These are phyloP conservation scores for Agaricus sinodeliciosus DNA, from an alignment of 768 basidiomycete species.

Conservation along the genomic window DNA sequence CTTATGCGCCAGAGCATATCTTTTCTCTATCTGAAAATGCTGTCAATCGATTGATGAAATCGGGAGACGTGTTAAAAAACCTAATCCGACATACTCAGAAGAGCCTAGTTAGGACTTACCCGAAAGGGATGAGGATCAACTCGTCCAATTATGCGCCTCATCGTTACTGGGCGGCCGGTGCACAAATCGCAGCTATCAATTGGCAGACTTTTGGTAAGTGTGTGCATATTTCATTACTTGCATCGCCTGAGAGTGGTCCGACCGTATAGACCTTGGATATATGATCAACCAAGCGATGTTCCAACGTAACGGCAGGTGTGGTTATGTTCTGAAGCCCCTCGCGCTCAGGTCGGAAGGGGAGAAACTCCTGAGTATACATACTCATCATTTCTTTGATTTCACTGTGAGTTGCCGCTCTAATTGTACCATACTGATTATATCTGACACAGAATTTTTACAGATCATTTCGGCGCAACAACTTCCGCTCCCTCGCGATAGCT, in stretches of 20 bases:
- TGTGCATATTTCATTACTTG: neutral
- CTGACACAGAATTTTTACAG: constrained; percentile 1
- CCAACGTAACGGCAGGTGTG: constrained; percentile 78
- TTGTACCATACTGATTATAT: neutral
- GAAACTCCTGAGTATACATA: constrained; percentile 43
- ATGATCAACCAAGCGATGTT: constrained; percentile 97
- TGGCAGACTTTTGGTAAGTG: constrained; percentile 92
- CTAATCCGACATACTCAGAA: constrained; percentile 82
- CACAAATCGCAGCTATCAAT: constrained; percentile 90
- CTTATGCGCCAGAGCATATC: constrained; percentile 82
- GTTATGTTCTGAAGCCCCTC: constrained; percentile 86
- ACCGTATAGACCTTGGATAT: constrained; percentile 66
- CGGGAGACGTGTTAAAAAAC: constrained; percentile 43
- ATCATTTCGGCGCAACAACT: constrained; percentile 87
- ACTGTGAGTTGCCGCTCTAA: constrained; percentile 32
- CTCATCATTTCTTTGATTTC: constrained; percentile 57
- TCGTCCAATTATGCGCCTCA: constrained; percentile 89
- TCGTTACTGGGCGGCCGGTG: constrained; percentile 83
- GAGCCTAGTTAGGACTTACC: constrained; percentile 83
- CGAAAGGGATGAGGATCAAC: constrained; percentile 72
- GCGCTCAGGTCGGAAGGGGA: constrained; percentile 65
- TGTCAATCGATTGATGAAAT: constrained; percentile 69
- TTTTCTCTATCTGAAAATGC: constrained; percentile 89
- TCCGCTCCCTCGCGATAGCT: constrained; percentile 66
- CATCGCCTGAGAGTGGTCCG: neutral